Conservation (phyloP, 495 filamentous ascomycete genomes). For the Diplogelasinospora grovesii region DNA sequence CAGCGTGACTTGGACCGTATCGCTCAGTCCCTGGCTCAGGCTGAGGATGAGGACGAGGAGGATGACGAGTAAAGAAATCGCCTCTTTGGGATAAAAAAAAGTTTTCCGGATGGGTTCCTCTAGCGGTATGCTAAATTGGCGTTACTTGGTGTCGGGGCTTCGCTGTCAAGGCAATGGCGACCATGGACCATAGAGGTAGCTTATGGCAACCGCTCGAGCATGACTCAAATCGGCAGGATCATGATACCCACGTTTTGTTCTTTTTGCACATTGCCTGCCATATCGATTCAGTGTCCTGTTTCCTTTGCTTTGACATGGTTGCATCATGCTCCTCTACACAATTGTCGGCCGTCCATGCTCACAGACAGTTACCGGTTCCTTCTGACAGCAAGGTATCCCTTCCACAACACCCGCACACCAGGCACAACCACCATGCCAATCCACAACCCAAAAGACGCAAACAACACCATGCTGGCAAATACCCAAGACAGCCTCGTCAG, state of each 20-base stretch:
- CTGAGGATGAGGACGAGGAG: constrained; percentile 62
- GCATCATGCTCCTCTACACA: no score
- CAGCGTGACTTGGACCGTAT: constrained; percentile 98
- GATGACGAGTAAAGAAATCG: constrained; percentile 54
- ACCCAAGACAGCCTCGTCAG: not conserved
- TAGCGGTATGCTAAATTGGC: no score
- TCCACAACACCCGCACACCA: no score
- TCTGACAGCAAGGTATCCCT: no score
- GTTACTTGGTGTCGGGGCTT: no score
- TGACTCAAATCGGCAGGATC: constrained; percentile 3
- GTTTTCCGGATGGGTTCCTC: constrained; percentile 5
- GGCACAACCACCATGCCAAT: not conserved
- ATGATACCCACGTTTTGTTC: constrained; percentile 1
- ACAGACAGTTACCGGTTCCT: no score
- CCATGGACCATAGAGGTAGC: no score
- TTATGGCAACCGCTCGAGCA: no score
- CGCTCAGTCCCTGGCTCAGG: constrained; percentile 66
- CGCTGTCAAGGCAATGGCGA: no score
- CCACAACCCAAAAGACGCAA: not conserved
- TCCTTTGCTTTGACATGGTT: no score
- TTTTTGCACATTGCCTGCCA: not conserved
- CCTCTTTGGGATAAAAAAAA: no score
- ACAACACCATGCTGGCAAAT: not conserved
- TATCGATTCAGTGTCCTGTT: not conserved
- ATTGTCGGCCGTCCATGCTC: no score